These are phyloP conservation scores for Ramalina intermedia DNA, from an alignment of 495 filamentous ascomycete species.

Conservation along the genomic window DNA sequence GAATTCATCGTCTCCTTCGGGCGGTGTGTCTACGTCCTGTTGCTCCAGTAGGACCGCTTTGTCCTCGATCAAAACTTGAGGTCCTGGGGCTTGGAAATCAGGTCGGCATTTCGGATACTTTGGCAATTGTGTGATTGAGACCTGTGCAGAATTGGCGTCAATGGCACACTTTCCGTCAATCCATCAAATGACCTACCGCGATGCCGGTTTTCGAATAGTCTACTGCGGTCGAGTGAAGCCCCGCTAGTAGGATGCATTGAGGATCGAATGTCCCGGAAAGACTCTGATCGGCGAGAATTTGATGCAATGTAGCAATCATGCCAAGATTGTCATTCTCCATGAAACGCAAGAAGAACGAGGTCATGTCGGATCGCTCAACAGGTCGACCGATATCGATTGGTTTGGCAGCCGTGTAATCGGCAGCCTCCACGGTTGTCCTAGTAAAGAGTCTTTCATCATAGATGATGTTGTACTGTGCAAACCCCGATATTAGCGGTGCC, in stretches of 20 bases:
- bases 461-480: conserved; percentile 51
- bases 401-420: conserved; percentile 46
- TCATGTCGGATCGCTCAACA: conserved; percentile 48
- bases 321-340: conserved; percentile 66
- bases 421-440: conserved; percentile 31
- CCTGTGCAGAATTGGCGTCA: conserved; percentile 13
- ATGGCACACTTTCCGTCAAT: background rate
- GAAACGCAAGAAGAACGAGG: conserved; percentile 63
- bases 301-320: conserved; percentile 51
- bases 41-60: conserved; percentile 31
- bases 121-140: conserved; percentile 29
- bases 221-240: conserved; percentile 61
- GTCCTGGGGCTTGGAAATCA: conserved; percentile 56
- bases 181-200: conserved; percentile 31
- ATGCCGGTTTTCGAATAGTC: conserved; percentile 74
- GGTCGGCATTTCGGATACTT: conserved; percentile 29
- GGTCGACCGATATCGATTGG: conserved; percentile 40
- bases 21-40: conserved; percentile 5
- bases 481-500: conserved; percentile 24
- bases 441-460: conserved; percentile 40
- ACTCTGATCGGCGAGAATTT: conserved; percentile 50
- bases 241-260: conserved; percentile 48
- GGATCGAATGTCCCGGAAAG: conserved; percentile 37
- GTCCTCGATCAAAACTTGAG: conserved; percentile 34
- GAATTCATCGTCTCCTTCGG: conserved; percentile 35